Conservation (phyloP, 306 rosid species). For the apple (Malus domestica) region ASM211411v1 NC_041790.1:9015001-9015500, state of each 20-base stretch:
- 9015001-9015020: not conserved
- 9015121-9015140: conserved; percentile 98
- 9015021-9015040: not conserved
- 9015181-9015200: conserved; percentile 88
- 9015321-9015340: conserved; percentile 49
- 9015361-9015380: conserved; percentile 91
- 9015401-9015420: conserved; percentile 99
- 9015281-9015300: not conserved
- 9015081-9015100: conserved; percentile 3
- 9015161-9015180: conserved; percentile 96
- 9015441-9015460: conserved; percentile 89
- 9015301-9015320: conserved; percentile 17
- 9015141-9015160: conserved; percentile 88
- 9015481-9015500: not conserved
- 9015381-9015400: conserved; percentile 95
- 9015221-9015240: conserved; percentile 24
- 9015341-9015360: conserved; percentile 95
- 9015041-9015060: conserved; percentile 9
- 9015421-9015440: conserved; percentile 83
- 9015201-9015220: conserved; percentile 97
- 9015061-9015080: conserved; percentile 8
- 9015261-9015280: conserved; percentile 1
- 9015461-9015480: conserved; percentile 24
- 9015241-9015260: not conserved
- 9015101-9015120: conserved; percentile 18